These are phyloP conservation scores for Colletotrichum orchidophilum DNA, from an alignment of 2,329 filamentous ascomycete species.

Conservation along the genomic window DNA sequence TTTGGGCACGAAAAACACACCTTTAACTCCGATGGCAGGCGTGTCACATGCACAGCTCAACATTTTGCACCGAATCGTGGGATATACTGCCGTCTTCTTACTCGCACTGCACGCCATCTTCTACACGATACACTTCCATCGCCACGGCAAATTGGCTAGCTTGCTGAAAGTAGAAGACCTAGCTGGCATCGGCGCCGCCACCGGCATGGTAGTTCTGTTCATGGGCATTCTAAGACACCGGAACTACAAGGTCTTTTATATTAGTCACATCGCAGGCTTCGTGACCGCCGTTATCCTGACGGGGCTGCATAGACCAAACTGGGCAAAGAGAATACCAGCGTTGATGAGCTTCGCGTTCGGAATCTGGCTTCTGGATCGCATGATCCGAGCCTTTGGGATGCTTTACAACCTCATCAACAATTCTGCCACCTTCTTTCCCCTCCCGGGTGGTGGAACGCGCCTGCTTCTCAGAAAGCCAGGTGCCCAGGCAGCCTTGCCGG, in stretches of 20 bases:
- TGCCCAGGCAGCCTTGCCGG: constrained; percentile 37
- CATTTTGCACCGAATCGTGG: constrained; percentile 54
- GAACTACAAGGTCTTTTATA: constrained; percentile 59
- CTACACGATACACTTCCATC: constrained; percentile 44
- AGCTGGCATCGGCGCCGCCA: constrained; percentile 47
- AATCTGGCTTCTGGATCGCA: constrained; percentile 56
- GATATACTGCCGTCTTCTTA: constrained; percentile 51
- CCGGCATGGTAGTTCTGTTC: constrained; percentile 49
- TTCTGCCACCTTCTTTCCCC: constrained; percentile 50
- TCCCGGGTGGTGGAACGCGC: constrained; percentile 55
- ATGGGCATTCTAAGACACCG: constrained; percentile 44
- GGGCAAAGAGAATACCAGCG: constrained; percentile 45
- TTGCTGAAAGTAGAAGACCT: constrained; percentile 43
- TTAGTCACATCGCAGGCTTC: constrained; percentile 53
- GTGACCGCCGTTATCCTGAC: constrained; percentile 50
- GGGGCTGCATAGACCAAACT: constrained; percentile 55
- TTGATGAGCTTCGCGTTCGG: constrained; percentile 49
- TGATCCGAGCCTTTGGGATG: constrained; percentile 45
- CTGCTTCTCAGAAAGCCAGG: constrained; percentile 55
- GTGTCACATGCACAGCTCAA: constrained; percentile 58
- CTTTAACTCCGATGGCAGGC: constrained; percentile 48
- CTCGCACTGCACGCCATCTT: constrained; percentile 48
- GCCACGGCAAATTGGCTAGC: constrained; percentile 31
- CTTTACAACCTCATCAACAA: constrained; percentile 49
- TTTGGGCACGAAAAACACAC: constrained; percentile 59